These are phyloP conservation scores for Cladosporium sp. DNA, from an alignment of 2,329 filamentous ascomycete species.

Conservation along the genomic window DNA sequence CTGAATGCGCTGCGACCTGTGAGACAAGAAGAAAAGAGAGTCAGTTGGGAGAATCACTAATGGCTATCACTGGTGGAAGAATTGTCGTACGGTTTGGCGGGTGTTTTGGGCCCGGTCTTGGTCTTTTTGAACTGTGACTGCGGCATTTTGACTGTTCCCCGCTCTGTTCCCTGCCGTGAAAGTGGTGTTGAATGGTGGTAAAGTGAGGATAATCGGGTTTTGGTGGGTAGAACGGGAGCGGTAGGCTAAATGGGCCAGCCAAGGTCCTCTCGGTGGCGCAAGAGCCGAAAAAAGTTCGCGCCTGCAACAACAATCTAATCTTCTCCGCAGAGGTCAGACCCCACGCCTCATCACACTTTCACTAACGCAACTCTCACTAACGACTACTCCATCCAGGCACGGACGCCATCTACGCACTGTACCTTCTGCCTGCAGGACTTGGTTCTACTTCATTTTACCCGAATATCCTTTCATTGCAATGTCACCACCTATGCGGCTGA, in stretches of 20 bases:
- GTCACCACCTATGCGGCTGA: no score
- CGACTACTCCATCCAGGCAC: no score
- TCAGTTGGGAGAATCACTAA: neutral
- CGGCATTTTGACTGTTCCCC: slow-evolving; percentile 21
- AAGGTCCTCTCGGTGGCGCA: slow-evolving; percentile 12
- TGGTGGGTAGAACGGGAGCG: neutral
- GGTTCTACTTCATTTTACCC: no score
- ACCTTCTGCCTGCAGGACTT: no score
- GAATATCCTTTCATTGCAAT: no score
- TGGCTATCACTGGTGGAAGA: neutral
- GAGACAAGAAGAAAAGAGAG: neutral
- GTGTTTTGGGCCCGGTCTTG: slow-evolving; percentile 20
- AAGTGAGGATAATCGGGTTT: neutral
- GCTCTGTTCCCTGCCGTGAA: neutral
- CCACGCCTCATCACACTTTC: neutral
- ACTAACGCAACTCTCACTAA: no score
- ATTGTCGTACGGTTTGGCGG: slow-evolving; percentile 19
- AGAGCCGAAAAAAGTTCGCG: slow-evolving; percentile 5
- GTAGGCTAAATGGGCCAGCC: slow-evolving; percentile 12
- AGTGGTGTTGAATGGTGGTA: neutral
- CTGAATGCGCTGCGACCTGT: slow-evolving; percentile 30
- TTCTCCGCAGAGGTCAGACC: slow-evolving; percentile 1
- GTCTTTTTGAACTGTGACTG: slow-evolving; percentile 29
- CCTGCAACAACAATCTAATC: no score
- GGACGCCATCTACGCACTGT: no score